phyloP scores from a whole-genome alignment of 192 early-diverging fungal genomes.

The Backusella australiensis region DNA sequence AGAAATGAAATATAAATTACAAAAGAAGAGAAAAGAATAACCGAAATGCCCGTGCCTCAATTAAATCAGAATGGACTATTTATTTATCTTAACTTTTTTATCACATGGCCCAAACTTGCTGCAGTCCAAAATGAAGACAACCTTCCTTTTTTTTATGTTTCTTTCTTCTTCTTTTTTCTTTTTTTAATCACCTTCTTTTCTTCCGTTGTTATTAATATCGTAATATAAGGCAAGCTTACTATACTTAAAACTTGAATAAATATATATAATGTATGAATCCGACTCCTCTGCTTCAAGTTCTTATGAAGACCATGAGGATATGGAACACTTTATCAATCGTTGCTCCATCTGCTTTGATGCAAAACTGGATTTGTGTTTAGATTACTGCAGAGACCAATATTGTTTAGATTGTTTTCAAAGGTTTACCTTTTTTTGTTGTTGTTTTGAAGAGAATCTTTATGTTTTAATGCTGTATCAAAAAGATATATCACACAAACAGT shows the following conservation, averaged over 20 bases:
- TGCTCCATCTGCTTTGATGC: constrained; percentile 63
- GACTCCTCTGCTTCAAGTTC: constrained; percentile 8
- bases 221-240: neutral
- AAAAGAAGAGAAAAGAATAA: neutral
- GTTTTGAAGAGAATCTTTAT: neutral
- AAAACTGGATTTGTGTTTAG: constrained; percentile 53
- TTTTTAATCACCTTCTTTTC: neutral
- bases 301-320: constrained; percentile 29
- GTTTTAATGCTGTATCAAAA: neutral
- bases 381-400: constrained; percentile 55
- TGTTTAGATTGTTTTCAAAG: constrained; percentile 45
- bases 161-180: neutral
- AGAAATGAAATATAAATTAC: neutral
- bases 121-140: constrained; percentile 2
- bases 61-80: neutral
- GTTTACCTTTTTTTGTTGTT: constrained; percentile 1
- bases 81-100: neutral
- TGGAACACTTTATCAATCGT: constrained; percentile 53
- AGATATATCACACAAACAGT: constrained; percentile 56
- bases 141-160: neutral
- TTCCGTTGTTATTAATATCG: neutral
- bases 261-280: neutral
- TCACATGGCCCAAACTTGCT: constrained; percentile 1
- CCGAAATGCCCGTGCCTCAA: constrained; percentile 2
- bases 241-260: neutral